phyloP scores from a whole-genome alignment of 2,329 filamentous ascomycete species.

The Sporothrix humicola region DNA sequence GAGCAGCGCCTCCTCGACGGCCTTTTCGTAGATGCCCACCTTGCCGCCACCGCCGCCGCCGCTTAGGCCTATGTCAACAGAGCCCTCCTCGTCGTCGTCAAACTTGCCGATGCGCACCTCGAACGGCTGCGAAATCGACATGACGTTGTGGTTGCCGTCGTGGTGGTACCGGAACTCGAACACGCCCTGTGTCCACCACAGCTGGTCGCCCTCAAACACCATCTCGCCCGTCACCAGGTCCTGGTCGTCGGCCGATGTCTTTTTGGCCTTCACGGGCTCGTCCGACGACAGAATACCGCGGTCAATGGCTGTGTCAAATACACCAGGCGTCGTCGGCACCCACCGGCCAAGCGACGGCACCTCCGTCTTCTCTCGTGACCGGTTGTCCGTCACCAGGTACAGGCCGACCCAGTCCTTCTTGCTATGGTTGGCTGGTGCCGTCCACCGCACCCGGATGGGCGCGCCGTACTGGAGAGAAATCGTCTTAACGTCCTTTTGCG shows the following conservation, averaged over 20 bases:
- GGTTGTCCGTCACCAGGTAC: constrained; percentile 95
- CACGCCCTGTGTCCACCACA: constrained; percentile 96
- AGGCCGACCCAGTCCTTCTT: constrained; percentile 95
- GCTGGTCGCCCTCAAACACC: constrained; percentile 86
- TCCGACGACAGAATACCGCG: constrained; percentile 76
- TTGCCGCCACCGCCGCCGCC: constrained; percentile 37
- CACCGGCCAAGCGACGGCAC: constrained; percentile 87
- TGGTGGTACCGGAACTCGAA: constrained; percentile 99
- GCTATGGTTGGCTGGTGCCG: constrained; percentile 82
- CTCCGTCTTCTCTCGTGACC: constrained; percentile 80
- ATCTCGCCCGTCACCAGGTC: constrained; percentile 79
- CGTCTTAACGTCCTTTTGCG: constrained; percentile 68
- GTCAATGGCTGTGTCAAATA: constrained; percentile 78
- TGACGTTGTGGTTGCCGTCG: constrained; percentile 87
- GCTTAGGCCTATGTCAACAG: constrained; percentile 46
- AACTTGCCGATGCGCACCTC: constrained; percentile 85
- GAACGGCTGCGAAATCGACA: constrained; percentile 92
- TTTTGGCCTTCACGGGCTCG: constrained; percentile 51
- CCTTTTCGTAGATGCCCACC: constrained; percentile 66
- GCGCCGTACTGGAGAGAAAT: constrained; percentile 86
- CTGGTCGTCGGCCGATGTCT: constrained; percentile 49
- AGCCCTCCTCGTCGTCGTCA: constrained; percentile 72
- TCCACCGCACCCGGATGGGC: constrained; percentile 89
- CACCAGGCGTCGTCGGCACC: constrained; percentile 77
- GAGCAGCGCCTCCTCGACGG: constrained; percentile 78